A percentile compares a stretch with the other conserved stretches of the same genome.
These are phyloP conservation scores for Rhynchospora pubera DNA, from an alignment of 176 grass and related monocot genomes.

Conservation along the genomic window DNA sequence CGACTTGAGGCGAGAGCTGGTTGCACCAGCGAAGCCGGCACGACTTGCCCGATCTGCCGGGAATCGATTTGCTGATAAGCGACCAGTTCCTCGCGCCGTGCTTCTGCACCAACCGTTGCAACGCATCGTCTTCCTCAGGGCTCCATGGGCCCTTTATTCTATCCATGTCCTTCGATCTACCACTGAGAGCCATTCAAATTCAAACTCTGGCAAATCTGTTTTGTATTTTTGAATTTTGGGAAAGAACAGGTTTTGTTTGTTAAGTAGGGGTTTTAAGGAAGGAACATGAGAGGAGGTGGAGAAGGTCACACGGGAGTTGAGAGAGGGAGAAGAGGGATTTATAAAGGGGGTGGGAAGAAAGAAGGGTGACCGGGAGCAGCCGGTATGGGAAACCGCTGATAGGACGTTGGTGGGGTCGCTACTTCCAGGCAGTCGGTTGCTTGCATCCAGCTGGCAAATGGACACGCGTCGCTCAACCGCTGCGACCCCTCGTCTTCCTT, in stretches of 20 bases:
- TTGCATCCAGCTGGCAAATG: conserved; percentile 36
- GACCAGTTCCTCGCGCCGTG: conserved; percentile 91
- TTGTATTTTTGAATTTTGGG: background rate
- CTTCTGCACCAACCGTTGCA: conserved; percentile 50
- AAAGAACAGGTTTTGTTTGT: background rate
- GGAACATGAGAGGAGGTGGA: background rate
- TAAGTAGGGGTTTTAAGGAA: background rate
- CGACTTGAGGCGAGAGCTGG: conserved; percentile 86
- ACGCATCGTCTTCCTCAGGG: conserved; percentile 90
- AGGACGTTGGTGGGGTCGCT: background rate
- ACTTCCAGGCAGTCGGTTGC: conserved; percentile 28
- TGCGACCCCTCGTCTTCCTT: background rate
- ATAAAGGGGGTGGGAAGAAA: conserved; percentile 8
- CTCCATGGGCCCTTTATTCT: conserved; percentile 97
- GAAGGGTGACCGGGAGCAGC: conserved; percentile 13
- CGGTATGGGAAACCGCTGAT: conserved; percentile 1
- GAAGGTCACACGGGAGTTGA: background rate
- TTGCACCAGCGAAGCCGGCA: conserved; percentile 93
- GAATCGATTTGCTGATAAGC: conserved; percentile 82
- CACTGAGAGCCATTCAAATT: conserved; percentile 5
- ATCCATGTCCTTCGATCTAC: conserved; percentile 42
- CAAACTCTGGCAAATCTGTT: background rate
- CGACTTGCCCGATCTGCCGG: conserved; percentile 65
- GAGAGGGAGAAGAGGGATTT: background rate
- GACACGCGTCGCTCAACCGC: conserved; percentile 29